Evolutionary conservation across 31 red algal genomes (phyloP), one percentile per base, ranked within the genome.

Genomic region (Asparagopsis taxiformis): DNA sequence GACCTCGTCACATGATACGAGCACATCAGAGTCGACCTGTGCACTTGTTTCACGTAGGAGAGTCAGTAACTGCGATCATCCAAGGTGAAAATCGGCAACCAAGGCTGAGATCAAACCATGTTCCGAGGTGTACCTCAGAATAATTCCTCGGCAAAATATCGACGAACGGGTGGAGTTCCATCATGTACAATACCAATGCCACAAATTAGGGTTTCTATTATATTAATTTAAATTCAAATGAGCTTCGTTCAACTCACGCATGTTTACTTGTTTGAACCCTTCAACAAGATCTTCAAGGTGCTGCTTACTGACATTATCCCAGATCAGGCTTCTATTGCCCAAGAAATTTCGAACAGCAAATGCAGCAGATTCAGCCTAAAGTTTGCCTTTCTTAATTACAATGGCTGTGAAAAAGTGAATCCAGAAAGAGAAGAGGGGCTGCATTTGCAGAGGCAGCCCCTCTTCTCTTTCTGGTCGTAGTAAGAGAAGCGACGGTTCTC

Each of bases 351-450:
- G 31, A 19, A 87, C 66, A 17, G 70, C 70, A 44, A n/a, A 16
- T 19, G 71, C 70, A 32, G 82, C 82, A 52, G 36, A 23, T 29
- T 69, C 71, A 2, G 55, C 59, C 34, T 65, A 48, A 6, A 34
- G 38, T 2, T 39, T 44, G 41, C 82, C 82, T 15, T 64, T 25
- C 0, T 76, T 54, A 46, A 87, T 33, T 17, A 74, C 72, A 61
- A 87, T 68, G 10, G 82, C n/a, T n/a, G n/a, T n/a, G n/a, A n/a
- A n/a, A n/a, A n/a, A n/a, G n/a, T n/a, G n/a, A n/a, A n/a, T n/a
- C 82, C 2, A 71, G 82, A 35, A 77, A 77, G n/a, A 87, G 82
- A 59, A 87, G 35, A n/a, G n/a, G n/a, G n/a, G n/a, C n/a, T 5
- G 82, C 66, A 1, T 75, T 26, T 29, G 28, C 52, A 53, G 46